phyloP scores from a whole-genome alignment of 2,329 filamentous ascomycete species.

The Domatiomyces globalis region DNA sequence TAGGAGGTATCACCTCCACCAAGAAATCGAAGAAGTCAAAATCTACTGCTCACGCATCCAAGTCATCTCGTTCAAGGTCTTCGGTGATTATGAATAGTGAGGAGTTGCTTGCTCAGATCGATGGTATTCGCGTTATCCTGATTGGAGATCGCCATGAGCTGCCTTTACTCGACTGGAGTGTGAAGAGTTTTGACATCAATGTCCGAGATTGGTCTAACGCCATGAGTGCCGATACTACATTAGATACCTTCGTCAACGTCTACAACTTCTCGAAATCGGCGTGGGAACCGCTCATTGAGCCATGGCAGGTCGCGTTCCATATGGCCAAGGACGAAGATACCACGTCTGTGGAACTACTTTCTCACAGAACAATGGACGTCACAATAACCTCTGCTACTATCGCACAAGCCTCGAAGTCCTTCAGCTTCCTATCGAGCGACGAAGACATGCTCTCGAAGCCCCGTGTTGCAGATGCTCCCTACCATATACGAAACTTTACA shows the following conservation, averaged over 20 bases:
- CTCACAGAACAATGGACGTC: constrained; percentile 79
- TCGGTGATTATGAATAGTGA: constrained; percentile 52
- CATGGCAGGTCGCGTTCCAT: constrained; percentile 88
- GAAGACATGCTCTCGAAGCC: constrained; percentile 91
- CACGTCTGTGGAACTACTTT: constrained; percentile 71
- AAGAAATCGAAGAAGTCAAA: constrained; percentile 34
- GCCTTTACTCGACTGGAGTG: constrained; percentile 81
- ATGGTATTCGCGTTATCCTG: constrained; percentile 79
- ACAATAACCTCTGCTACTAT: constrained; percentile 90
- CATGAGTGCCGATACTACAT: constrained; percentile 72
- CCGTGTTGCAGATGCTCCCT: constrained; percentile 78
- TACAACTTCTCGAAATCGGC: constrained; percentile 99
- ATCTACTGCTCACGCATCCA: constrained; percentile 28
- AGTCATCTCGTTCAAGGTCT: constrained; percentile 30
- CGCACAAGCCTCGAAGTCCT: constrained; percentile 80
- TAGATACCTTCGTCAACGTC: constrained; percentile 89
- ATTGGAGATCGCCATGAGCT: constrained; percentile 94
- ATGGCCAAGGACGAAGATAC: constrained; percentile 65
- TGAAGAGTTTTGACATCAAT: constrained; percentile 74
- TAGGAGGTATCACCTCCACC: constrained; percentile 30
- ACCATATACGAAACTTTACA: constrained; percentile 87
- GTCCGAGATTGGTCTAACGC: constrained; percentile 84
- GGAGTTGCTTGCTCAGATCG: constrained; percentile 70
- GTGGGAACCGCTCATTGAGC: constrained; percentile 92
- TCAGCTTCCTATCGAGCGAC: constrained; percentile 73